Percentiles rank a stretch among this genome's conserved stretches.
Evolutionary conservation across 495 filamentous ascomycete species (phyloP).

Genomic region (Aspergillus carlsbadensis): DNA sequence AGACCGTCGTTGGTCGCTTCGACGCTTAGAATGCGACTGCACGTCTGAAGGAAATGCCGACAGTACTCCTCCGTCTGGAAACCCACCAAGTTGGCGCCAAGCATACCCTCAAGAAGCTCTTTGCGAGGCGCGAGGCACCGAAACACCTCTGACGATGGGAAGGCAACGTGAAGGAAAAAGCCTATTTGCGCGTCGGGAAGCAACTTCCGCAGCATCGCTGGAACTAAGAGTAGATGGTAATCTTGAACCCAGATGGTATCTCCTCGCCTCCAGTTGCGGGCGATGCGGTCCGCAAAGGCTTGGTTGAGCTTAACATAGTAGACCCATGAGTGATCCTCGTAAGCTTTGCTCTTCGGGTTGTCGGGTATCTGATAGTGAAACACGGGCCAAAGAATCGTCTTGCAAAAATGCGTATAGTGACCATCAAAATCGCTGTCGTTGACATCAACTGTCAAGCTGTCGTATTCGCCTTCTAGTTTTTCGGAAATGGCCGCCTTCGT

Average conservation of each 20-base stretch:
- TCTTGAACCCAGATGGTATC: slow-evolving; percentile 94
- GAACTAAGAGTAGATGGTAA: slow-evolving; percentile 92
- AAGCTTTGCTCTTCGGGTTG: slow-evolving; percentile 95
- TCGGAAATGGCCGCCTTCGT: slow-evolving; percentile 78
- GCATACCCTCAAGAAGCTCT: slow-evolving; percentile 82
- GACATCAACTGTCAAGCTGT: slow-evolving; percentile 77
- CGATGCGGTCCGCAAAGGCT: slow-evolving; percentile 83
- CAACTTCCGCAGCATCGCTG: slow-evolving; percentile 81
- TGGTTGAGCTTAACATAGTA: slow-evolving; percentile 90
- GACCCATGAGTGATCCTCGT: slow-evolving; percentile 92
- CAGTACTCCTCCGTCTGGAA: slow-evolving; percentile 93
- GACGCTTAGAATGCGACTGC: slow-evolving; percentile 79
- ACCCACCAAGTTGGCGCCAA: slow-evolving; percentile 85
- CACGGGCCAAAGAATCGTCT: slow-evolving; percentile 85
- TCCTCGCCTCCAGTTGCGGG: slow-evolving; percentile 85
- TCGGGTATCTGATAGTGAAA: slow-evolving; percentile 97
- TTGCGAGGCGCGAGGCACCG: slow-evolving; percentile 82
- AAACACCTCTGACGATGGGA: slow-evolving; percentile 94
- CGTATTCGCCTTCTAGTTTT: slow-evolving; percentile 71
- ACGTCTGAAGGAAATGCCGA: slow-evolving; percentile 90
- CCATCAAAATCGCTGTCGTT: slow-evolving; percentile 88
- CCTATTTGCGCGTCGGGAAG: slow-evolving; percentile 88
- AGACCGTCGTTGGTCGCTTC: slow-evolving; percentile 86
- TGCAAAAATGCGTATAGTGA: slow-evolving; percentile 91
- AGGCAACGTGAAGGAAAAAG: slow-evolving; percentile 92